Evolutionary conservation across 768 basidiomycete genomes (phyloP).

Genomic region (Hebeloma cylindrosporum): DNA sequence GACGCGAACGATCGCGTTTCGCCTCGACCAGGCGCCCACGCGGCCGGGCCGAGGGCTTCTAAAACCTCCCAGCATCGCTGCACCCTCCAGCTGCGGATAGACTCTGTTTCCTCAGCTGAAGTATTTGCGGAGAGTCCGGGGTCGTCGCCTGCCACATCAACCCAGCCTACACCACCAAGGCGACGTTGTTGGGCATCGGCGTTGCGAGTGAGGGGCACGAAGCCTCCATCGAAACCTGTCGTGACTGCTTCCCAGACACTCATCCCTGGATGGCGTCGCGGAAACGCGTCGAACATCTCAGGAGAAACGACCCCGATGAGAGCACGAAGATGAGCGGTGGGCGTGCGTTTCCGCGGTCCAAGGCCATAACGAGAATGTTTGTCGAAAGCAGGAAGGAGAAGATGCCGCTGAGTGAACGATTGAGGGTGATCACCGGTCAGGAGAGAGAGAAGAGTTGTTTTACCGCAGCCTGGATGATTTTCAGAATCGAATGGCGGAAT

Average conservation of each 20-base stretch:
- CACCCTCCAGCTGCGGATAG: slow-evolving; percentile 35
- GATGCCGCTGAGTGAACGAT: slow-evolving; percentile 72
- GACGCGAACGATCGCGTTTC: slow-evolving; percentile 38
- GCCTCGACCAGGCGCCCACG: slow-evolving; percentile 16
- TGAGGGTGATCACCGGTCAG: slow-evolving; percentile 95
- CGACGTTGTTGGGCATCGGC: slow-evolving; percentile 24
- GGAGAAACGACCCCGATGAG: slow-evolving; percentile 83
- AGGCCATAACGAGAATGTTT: slow-evolving; percentile 47
- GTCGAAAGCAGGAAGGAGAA: slow-evolving; percentile 29
- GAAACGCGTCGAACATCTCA: slow-evolving; percentile 90
- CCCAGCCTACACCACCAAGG: slow-evolving; percentile 46
- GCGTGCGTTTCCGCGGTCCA: slow-evolving; percentile 57
- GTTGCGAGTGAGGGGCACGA: slow-evolving; percentile 44
- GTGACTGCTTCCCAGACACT: slow-evolving; percentile 78
- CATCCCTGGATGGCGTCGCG: slow-evolving; percentile 59
- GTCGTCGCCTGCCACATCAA: slow-evolving; percentile 33
- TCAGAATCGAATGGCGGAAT: neutral
- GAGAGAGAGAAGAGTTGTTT: slow-evolving; percentile 88
- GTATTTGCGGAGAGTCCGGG: slow-evolving; percentile 19
- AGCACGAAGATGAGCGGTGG: slow-evolving; percentile 66
- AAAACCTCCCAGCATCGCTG: slow-evolving; percentile 56
- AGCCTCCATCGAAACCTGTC: slow-evolving; percentile 89
- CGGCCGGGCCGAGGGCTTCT: slow-evolving; percentile 55
- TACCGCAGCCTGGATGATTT: slow-evolving; percentile 72
- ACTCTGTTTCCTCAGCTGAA: slow-evolving; percentile 18